These are phyloP conservation scores for Trichoderma orchidacearum DNA, from an alignment of 495 filamentous ascomycete genomes.

Conservation along the genomic window DNA sequence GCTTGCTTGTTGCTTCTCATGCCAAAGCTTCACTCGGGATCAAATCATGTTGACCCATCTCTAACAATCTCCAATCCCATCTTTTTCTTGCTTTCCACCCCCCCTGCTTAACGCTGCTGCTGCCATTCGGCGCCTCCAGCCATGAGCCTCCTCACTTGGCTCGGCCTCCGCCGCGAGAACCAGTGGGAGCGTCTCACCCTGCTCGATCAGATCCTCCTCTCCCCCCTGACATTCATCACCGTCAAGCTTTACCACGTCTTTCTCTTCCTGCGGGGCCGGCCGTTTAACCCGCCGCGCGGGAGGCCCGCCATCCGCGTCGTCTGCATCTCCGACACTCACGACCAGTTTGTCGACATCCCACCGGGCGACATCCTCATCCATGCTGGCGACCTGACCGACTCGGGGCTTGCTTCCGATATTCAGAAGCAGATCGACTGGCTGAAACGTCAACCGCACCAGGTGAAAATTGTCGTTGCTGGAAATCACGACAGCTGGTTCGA, in stretches of 20 bases:
- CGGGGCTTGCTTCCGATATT: slow-evolving; percentile 56
- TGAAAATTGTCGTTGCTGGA: slow-evolving; percentile 78
- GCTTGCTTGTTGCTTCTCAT: neutral
- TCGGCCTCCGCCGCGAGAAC: slow-evolving; percentile 22
- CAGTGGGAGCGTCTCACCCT: slow-evolving; percentile 37
- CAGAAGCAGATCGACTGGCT: slow-evolving; percentile 76
- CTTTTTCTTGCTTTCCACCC: no score
- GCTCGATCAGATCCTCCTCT: slow-evolving; percentile 33
- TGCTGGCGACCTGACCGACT: slow-evolving; percentile 70
- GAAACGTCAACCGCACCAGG: slow-evolving; percentile 47
- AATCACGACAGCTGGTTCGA: slow-evolving; percentile 87
- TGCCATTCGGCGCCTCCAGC: neutral
- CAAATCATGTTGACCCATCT: neutral
- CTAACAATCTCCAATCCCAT: neutral
- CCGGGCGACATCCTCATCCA: slow-evolving; percentile 80
- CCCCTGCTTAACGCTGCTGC: no score
- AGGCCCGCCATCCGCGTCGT: slow-evolving; percentile 56
- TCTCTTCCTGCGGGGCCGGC: slow-evolving; percentile 46
- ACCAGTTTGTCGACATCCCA: slow-evolving; percentile 44
- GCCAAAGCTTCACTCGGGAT: neutral
- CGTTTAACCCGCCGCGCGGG: slow-evolving; percentile 36
- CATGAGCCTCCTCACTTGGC: slow-evolving; percentile 19
- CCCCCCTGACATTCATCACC: slow-evolving; percentile 35
- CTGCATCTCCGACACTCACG: slow-evolving; percentile 86
- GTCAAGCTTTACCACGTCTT: slow-evolving; percentile 44